These are phyloP conservation scores for Mycena venus DNA, from an alignment of 768 basidiomycete genomes.

Conservation along the genomic window DNA sequence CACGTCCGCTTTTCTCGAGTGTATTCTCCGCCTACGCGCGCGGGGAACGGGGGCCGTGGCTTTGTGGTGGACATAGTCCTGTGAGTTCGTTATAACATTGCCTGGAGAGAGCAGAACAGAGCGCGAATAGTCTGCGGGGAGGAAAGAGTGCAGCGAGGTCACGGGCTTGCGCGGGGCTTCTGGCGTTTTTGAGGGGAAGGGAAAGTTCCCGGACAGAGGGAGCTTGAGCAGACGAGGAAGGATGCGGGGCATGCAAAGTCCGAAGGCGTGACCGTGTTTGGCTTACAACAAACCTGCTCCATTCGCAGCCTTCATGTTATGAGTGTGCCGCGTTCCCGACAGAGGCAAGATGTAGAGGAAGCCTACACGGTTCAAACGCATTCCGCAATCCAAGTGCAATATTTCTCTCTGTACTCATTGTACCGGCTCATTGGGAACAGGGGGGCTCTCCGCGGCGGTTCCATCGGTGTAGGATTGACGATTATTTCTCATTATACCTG, in stretches of 20 bases:
- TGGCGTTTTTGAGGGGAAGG: slow-evolving; percentile 7
- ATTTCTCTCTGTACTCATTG: slow-evolving; percentile 25
- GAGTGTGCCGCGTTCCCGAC: slow-evolving; percentile 49
- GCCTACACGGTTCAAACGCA: slow-evolving; percentile 72
- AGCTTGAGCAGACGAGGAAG: slow-evolving; percentile 71
- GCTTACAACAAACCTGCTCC: neutral
- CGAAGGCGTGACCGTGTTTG: slow-evolving; percentile 2
- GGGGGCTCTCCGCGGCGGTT: slow-evolving; percentile 68
- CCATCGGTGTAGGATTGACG: slow-evolving; percentile 63
- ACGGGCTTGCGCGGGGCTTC: slow-evolving; percentile 45
- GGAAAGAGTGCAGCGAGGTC: slow-evolving; percentile 56
- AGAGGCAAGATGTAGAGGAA: slow-evolving; percentile 67
- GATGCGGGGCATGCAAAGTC: slow-evolving; percentile 73
- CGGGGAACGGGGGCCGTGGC: slow-evolving; percentile 63
- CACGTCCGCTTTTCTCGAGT: slow-evolving; percentile 14
- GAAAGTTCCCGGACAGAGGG: slow-evolving; percentile 40
- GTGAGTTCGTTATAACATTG: slow-evolving; percentile 69
- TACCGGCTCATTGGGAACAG: slow-evolving; percentile 41
- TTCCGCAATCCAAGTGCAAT: slow-evolving; percentile 67
- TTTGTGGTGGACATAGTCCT: slow-evolving; percentile 69
- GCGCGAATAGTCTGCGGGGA: slow-evolving; percentile 57
- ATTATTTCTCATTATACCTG: slow-evolving; percentile 78
- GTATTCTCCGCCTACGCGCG: slow-evolving; percentile 43
- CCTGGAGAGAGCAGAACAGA: slow-evolving; percentile 73
- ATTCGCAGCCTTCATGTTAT: slow-evolving; percentile 3